These are phyloP conservation scores for Alloteropsis semialata DNA, from an alignment of 176 grass and related monocot genomes.

Conservation along the genomic window DNA sequence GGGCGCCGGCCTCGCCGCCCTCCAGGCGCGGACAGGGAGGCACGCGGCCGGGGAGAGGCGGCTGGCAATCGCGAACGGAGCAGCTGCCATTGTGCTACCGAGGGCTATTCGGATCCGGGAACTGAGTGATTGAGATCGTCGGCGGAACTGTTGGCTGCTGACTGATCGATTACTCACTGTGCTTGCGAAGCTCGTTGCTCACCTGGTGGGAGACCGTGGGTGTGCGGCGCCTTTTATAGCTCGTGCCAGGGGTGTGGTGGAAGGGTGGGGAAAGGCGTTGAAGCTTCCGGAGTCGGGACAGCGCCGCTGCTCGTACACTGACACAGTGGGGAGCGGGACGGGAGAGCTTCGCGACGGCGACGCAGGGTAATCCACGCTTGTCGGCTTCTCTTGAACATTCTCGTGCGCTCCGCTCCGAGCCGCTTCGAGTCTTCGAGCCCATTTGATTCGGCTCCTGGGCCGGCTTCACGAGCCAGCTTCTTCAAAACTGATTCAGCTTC, in stretches of 20 bases:
- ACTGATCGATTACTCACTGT: not conserved
- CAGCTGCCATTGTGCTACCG: slow-evolving; percentile 32
- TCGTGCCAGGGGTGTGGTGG: not conserved
- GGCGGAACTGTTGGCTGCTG: not conserved
- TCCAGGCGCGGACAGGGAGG: slow-evolving; percentile 35
- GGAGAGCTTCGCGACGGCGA: not conserved
- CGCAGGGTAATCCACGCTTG: slow-evolving; percentile 1
- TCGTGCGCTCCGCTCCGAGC: not conserved
- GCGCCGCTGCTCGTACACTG: not conserved
- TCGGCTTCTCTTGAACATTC: slow-evolving; percentile 45
- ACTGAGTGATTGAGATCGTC: not conserved
- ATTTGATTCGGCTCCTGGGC: no score
- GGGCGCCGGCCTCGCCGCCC: not conserved
- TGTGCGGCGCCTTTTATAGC: slow-evolving; percentile 12
- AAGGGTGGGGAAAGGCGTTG: slow-evolving; percentile 23
- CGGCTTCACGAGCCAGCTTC: no score
- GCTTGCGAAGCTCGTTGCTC: not conserved
- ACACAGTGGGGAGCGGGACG: not conserved
- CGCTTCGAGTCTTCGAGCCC: no score
- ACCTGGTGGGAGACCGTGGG: not conserved
- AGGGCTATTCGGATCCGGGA: not conserved
- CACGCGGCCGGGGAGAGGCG: slow-evolving; percentile 40
- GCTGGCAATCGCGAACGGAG: slow-evolving; percentile 56
- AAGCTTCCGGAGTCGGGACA: slow-evolving; percentile 50
- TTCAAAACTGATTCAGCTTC: no score